Evolutionary conservation across 257 asterid genomes (phyloP).

Genomic region (Euphrasia confusa): DNA sequence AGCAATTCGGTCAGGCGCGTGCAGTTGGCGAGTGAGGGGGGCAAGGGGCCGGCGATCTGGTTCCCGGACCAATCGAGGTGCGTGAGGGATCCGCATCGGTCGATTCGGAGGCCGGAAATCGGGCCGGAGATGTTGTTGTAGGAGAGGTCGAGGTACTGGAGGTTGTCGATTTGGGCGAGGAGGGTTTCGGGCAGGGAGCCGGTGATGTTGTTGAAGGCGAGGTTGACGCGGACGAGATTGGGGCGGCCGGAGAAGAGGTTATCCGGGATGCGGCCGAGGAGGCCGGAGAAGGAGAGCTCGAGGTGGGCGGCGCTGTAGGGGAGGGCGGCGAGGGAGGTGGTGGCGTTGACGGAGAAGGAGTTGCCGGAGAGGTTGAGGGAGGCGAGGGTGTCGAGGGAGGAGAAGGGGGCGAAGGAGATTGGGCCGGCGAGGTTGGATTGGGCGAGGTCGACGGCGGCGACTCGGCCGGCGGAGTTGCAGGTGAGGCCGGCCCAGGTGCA

Average conservation of each 20-base stretch:
- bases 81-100: slow-evolving; percentile 51
- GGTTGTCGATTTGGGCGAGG: slow-evolving; percentile 41
- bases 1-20: slow-evolving; percentile 48
- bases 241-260: slow-evolving; percentile 50
- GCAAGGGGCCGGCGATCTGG: slow-evolving; percentile 50
- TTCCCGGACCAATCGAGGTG: slow-evolving; percentile 77
- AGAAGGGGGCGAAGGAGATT: slow-evolving; percentile 48
- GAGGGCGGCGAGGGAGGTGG: slow-evolving; percentile 48
- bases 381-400: slow-evolving; percentile 48
- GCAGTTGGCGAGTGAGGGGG: slow-evolving; percentile 62
- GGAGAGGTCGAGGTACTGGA: slow-evolving; percentile 65
- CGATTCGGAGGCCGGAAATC: slow-evolving; percentile 45
- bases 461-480: slow-evolving; percentile 55
- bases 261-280: slow-evolving; percentile 57
- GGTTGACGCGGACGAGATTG: slow-evolving; percentile 57
- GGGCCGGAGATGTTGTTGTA: slow-evolving; percentile 75
- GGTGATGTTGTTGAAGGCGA: slow-evolving; percentile 72
- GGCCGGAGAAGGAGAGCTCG: slow-evolving; percentile 60
- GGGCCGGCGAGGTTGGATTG: slow-evolving; percentile 63
- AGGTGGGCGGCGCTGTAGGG: slow-evolving; percentile 56
- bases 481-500: slow-evolving; percentile 69
- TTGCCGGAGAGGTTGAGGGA: slow-evolving; percentile 72
- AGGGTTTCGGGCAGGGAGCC: slow-evolving; percentile 56
- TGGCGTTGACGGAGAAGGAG: slow-evolving; percentile 44
- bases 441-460: slow-evolving; percentile 60